These are phyloP conservation scores for Aspergillus hiratsukae DNA, from an alignment of 2,329 filamentous ascomycete species.

Conservation along the genomic window DNA sequence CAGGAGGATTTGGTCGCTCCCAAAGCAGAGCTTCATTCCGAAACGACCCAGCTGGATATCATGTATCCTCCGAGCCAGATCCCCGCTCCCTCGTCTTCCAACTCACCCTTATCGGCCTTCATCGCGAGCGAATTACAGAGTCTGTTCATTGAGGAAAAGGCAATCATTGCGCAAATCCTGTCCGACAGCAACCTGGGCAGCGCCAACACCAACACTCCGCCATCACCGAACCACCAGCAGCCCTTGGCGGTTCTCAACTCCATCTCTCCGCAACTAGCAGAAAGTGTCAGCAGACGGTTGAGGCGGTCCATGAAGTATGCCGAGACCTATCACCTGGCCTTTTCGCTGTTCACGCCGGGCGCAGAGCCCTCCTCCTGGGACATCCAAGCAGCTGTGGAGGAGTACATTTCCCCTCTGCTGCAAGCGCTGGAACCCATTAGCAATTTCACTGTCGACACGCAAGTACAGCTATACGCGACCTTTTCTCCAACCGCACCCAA, in stretches of 20 bases:
- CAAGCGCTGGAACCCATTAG: constrained; percentile 76
- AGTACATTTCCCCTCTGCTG: constrained; percentile 78
- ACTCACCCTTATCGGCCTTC: constrained; percentile 69
- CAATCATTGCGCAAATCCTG: constrained; percentile 72
- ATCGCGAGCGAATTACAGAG: constrained; percentile 72
- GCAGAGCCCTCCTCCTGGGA: constrained; percentile 83
- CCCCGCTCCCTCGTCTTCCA: constrained; percentile 62
- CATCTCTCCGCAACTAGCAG: constrained; percentile 45
- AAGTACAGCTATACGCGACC: constrained; percentile 86
- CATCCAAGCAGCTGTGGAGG: constrained; percentile 72
- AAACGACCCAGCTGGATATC: constrained; percentile 68
- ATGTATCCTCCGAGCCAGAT: constrained; percentile 68
- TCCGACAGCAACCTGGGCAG: constrained; percentile 46
- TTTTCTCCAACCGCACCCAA: constrained; percentile 59
- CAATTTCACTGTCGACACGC: constrained; percentile 93
- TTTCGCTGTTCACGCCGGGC: constrained; percentile 85
- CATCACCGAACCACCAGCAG: constrained; percentile 20
- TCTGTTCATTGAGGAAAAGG: constrained; percentile 82
- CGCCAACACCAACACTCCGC: constrained; percentile 18
- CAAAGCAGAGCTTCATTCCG: constrained; percentile 62
- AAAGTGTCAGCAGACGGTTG: constrained; percentile 63
- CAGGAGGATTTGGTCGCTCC: constrained; percentile 44
- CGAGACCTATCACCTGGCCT: constrained; percentile 89
- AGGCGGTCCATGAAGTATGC: constrained; percentile 87
- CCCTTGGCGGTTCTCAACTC: constrained; percentile 33